Evolutionary conservation across 768 basidiomycete genomes (phyloP).

Genomic region (Podaxis rugospora): DNA sequence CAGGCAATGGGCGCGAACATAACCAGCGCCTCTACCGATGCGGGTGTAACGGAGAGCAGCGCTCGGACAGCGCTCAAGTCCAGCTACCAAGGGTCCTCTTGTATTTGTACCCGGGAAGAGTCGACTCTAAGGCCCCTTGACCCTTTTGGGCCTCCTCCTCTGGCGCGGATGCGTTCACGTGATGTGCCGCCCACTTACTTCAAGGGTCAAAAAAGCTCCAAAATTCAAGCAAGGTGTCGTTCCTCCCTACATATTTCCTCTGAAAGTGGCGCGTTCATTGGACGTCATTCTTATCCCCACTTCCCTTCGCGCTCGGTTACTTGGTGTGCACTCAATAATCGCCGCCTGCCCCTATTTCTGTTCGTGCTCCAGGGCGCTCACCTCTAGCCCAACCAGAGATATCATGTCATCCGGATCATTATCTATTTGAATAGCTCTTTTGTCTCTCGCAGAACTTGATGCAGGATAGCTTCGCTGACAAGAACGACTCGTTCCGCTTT

Average conservation of each 20-base stretch:
- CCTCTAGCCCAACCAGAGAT: too few relatives aligned
- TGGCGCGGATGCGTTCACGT: background rate
- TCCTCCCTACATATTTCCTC: background rate
- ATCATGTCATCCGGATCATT: too few relatives aligned
- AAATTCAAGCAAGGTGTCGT: background rate
- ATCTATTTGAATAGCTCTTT: too few relatives aligned
- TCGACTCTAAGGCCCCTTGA: background rate
- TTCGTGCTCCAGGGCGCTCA: too few relatives aligned
- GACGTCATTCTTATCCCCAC: too few relatives aligned
- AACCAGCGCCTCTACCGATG: background rate
- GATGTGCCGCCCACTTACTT: background rate
- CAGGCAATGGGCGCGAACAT: constrained; percentile 9
- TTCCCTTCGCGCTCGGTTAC: too few relatives aligned
- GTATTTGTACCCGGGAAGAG: background rate
- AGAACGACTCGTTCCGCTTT: too few relatives aligned
- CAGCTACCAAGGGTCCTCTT: background rate
- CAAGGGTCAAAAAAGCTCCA: background rate
- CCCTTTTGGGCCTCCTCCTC: background rate
- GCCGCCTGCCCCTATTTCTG: too few relatives aligned
- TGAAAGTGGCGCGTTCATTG: background rate
- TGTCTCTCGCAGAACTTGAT: too few relatives aligned
- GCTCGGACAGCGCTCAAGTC: background rate
- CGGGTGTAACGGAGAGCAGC: background rate
- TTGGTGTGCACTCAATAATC: too few relatives aligned
- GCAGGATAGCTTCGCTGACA: too few relatives aligned